Conservation (phyloP, 2,329 filamentous ascomycete species). For the Phaeoacremonium minimum region DNA sequence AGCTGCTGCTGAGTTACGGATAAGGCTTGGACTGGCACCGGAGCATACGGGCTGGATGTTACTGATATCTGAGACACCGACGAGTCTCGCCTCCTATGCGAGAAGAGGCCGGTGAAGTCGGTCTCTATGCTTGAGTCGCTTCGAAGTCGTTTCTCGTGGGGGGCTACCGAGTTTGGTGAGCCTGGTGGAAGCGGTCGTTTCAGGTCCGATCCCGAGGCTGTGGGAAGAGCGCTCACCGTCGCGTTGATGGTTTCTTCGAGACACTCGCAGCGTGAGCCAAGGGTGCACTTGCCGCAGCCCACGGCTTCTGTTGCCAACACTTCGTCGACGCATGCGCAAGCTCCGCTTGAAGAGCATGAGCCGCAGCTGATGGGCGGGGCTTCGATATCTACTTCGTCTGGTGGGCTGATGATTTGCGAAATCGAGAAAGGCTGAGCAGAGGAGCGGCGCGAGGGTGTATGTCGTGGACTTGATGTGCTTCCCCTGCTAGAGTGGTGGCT, state of each 20-base stretch:
- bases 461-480: conserved; percentile 7
- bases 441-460: conserved; percentile 15
- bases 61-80: background rate
- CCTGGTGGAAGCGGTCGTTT: conserved; percentile 40
- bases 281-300: conserved; percentile 63
- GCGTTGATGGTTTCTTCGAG: conserved; percentile 41
- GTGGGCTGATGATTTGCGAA: conserved; percentile 53
- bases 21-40: too few relatives aligned
- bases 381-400: conserved; percentile 33
- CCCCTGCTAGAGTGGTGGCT: conserved; percentile 3
- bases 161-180: conserved; percentile 35
- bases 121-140: conserved; percentile 57
- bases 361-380: conserved; percentile 46
- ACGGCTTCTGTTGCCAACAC: conserved; percentile 47
- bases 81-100: conserved; percentile 30
- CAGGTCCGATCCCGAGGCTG: conserved; percentile 26
- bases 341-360: conserved; percentile 46
- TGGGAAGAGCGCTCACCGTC: conserved; percentile 7
- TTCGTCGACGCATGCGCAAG: conserved; percentile 57
- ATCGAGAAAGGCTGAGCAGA: conserved; percentile 46
- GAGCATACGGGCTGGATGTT: too few relatives aligned
- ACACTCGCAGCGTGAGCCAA: conserved; percentile 59
- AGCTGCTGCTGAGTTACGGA: too few relatives aligned
- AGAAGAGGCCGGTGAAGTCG: conserved; percentile 68
- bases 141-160: conserved; percentile 53